Percentiles rank a stretch among this genome's conserved stretches.
Conservation (phyloP, 805 yeast genomes). For the Tetrapisispora pingtungensis region DNA sequence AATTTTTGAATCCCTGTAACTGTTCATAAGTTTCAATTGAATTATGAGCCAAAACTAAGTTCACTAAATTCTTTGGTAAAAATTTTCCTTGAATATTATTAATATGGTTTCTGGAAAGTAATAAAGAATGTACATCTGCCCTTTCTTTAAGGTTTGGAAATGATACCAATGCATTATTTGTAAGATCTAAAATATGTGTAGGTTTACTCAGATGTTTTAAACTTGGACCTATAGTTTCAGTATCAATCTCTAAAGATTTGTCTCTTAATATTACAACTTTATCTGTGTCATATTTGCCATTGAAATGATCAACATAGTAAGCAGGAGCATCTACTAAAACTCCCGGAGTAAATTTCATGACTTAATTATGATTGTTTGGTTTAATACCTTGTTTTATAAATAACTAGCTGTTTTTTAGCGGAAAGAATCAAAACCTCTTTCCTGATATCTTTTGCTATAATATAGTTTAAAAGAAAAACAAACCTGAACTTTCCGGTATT, state of each 20-base stretch:
- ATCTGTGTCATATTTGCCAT: slow-evolving; percentile 22
- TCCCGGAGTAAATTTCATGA: slow-evolving; percentile 50
- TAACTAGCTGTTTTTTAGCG: no score
- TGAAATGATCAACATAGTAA: slow-evolving; percentile 34
- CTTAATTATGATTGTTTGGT: neutral
- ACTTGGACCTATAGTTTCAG: slow-evolving; percentile 34
- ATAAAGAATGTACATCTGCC: slow-evolving; percentile 38
- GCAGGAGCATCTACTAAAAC: slow-evolving; percentile 40
- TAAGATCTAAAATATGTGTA: slow-evolving; percentile 55
- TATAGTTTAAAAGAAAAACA: no score
- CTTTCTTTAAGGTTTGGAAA: slow-evolving; percentile 40
- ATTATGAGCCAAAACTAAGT: slow-evolving; percentile 43
- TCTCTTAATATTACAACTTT: slow-evolving; percentile 22
- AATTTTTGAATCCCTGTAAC: slow-evolving; percentile 34
- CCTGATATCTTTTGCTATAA: no score
- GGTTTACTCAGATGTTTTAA: slow-evolving; percentile 35
- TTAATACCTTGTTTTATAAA: no score
- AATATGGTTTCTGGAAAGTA: slow-evolving; percentile 57
- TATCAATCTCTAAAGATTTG: slow-evolving; percentile 32
- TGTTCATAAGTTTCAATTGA: slow-evolving; percentile 40
- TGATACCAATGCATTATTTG: slow-evolving; percentile 59
- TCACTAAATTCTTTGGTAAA: slow-evolving; percentile 31
- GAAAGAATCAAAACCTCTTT: no score
- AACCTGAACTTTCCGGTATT: no score
- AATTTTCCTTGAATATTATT: slow-evolving; percentile 30